These are phyloP conservation scores for Brassica carinata DNA, from an alignment of 345 rosid species.

Conservation along the genomic window DNA sequence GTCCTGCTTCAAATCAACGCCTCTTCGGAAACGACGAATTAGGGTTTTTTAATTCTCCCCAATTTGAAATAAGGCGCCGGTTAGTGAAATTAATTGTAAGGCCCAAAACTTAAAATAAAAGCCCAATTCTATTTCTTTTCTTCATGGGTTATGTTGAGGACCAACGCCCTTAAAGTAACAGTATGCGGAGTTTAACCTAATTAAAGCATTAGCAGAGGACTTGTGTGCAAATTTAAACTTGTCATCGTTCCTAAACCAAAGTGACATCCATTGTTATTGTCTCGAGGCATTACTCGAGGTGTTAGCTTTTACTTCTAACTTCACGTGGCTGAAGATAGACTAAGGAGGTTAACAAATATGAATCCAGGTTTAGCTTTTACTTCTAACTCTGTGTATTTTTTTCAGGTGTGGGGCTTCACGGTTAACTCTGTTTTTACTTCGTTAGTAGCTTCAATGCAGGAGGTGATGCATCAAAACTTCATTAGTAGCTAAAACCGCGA, in stretches of 20 bases:
- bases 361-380: slow-evolving; percentile 47
- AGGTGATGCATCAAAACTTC: slow-evolving; percentile 49
- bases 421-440: slow-evolving; percentile 58
- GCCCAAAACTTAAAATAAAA: not conserved
- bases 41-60: not conserved
- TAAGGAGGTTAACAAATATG: slow-evolving; percentile 56
- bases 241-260: not conserved
- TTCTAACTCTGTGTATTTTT: not conserved
- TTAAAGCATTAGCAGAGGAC: not conserved
- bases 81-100: not conserved
- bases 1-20: slow-evolving; percentile 7
- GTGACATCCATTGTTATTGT: no score
- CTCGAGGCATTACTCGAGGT: no score
- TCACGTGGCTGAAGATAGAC: slow-evolving; percentile 81
- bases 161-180: not conserved
- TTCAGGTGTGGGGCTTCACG: slow-evolving; percentile 1
- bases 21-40: not conserved
- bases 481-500: slow-evolving; percentile 57
- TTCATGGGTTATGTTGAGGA: not conserved
- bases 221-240: not conserved
- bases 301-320: no score
- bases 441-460: slow-evolving; percentile 77
- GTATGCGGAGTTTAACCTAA: not conserved
- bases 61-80: slow-evolving; percentile 16
- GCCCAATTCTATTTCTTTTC: no score